Base-by-base conservation (phyloP, 2,329 filamentous ascomycete genomes). In the Fragosphaeria purpurea region DNA sequence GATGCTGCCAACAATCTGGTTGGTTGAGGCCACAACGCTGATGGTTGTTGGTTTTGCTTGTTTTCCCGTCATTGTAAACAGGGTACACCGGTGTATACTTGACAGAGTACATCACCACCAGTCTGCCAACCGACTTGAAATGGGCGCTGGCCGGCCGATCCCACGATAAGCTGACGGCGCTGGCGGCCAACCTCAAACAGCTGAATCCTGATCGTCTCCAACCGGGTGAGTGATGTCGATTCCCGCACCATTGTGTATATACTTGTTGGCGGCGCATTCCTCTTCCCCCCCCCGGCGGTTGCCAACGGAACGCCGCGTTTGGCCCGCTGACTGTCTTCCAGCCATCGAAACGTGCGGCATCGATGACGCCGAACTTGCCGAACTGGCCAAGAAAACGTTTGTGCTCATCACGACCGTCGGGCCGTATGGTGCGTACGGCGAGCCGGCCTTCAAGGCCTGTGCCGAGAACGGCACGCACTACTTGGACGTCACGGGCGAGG, bases 131-230 rank as follows among this genome's bases (percentile, higher is more conserved):
- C 13, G 79, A 88, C 63, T 66, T 95, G 55, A 88, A 81, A 70
- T 96, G 90, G 90, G 90, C 88, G 11, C 73, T 96, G 50, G 87
- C 88, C 44, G 90, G 90, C 34, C 85, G 90, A 32, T 90, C 86
- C n/a, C 70, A 75, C 46, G 70, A 74, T 46, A 95, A 95, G 65
- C 75, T 97, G 5, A 76, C 85, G 57, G 68, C 70, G 41, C 67
- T 96, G 9, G 79, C 82, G 7, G 71, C 80, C 48, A 80, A 86
- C 50, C 75, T 90, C 63, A 80, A 81, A 59, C 63, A 69, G 51
- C 60, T 85, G 52, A 86, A 86, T 62, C 72, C 82, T 2, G 82
- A 94, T 64, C 82, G 90, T 48, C 62, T 70, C 38, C 75, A 79
- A 48, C 88, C 89, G 61, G 79, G 85, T 86, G 35, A 46, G 48